Conservation (phyloP, 148 eudicot genomes). For the Fagopyrum esculentum region DNA sequence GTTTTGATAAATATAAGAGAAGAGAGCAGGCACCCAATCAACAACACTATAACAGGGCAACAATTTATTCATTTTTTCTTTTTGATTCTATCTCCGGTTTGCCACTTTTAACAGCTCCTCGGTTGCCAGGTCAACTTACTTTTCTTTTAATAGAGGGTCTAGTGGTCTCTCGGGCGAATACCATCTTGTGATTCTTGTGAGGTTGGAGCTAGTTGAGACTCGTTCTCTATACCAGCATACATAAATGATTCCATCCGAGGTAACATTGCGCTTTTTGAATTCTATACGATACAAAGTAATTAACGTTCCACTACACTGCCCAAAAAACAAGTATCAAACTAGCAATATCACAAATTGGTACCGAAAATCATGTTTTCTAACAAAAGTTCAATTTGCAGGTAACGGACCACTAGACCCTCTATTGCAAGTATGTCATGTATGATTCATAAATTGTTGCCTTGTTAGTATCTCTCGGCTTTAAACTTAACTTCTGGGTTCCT, state of each 20-base stretch:
- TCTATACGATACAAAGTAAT: too few relatives aligned
- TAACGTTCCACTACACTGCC: too few relatives aligned
- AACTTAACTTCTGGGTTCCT: conserved; percentile 67
- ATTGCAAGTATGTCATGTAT: too few relatives aligned
- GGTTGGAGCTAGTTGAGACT: conserved; percentile 31
- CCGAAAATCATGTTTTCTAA: background rate
- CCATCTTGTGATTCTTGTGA: conserved; percentile 36
- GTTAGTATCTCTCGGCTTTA: conserved; percentile 48
- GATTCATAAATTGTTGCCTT: background rate
- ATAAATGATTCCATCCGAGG: too few relatives aligned
- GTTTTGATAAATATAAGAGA: background rate
- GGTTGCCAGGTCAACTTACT: conserved; percentile 35
- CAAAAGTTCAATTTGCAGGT: too few relatives aligned
- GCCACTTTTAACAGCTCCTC: background rate
- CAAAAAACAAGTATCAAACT: background rate
- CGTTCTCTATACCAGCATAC: conserved; percentile 37
- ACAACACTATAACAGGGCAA: background rate
- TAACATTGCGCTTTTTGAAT: too few relatives aligned
- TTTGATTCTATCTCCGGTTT: conserved; percentile 30
- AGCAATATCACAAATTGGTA: background rate
- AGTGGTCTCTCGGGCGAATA: conserved; percentile 74
- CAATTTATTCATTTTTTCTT: background rate
- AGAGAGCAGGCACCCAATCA: background rate
- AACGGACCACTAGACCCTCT: too few relatives aligned
- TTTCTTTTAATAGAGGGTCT: conserved; percentile 66